Percentiles rank a stretch among this genome's conserved stretches.
Conservation (phyloP, 2,329 filamentous ascomycete species). For the Alternaria triticimaculans region DNA sequence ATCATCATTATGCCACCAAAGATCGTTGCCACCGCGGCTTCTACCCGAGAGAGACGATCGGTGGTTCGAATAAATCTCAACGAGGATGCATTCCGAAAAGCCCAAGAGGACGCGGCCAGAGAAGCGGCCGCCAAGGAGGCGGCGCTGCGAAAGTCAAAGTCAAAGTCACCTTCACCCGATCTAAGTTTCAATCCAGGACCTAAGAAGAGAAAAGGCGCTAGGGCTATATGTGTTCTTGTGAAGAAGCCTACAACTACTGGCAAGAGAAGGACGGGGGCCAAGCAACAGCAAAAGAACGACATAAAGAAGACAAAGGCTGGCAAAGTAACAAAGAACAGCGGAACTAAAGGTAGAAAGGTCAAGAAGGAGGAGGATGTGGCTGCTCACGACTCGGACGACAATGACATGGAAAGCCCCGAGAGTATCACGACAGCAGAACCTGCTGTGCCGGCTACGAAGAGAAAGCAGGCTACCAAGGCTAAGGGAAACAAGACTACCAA, state of each 20-base stretch:
- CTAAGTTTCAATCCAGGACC: too few relatives aligned
- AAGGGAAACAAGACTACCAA: background rate
- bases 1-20: background rate
- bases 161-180: background rate
- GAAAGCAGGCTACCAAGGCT: background rate
- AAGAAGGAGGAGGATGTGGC: background rate
- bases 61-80: background rate
- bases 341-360: background rate
- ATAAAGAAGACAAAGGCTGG: background rate
- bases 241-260: background rate
- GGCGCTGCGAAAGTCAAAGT: too few relatives aligned
- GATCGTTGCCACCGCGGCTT: background rate
- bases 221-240: background rate
- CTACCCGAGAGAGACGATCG: background rate
- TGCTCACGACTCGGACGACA: background rate
- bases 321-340: background rate
- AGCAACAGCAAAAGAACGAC: background rate
- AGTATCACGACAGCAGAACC: background rate
- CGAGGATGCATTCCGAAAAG: background rate
- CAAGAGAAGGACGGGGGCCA: background rate
- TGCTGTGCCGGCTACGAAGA: background rate
- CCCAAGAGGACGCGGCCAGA: background rate
- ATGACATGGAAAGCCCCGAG: background rate
- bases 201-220: background rate
- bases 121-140: background rate